A percentile compares a stretch with the other conserved stretches of the same genome.
Conservation (phyloP, 352 stramenopile genomes). For the Phytopythium montanum region DNA sequence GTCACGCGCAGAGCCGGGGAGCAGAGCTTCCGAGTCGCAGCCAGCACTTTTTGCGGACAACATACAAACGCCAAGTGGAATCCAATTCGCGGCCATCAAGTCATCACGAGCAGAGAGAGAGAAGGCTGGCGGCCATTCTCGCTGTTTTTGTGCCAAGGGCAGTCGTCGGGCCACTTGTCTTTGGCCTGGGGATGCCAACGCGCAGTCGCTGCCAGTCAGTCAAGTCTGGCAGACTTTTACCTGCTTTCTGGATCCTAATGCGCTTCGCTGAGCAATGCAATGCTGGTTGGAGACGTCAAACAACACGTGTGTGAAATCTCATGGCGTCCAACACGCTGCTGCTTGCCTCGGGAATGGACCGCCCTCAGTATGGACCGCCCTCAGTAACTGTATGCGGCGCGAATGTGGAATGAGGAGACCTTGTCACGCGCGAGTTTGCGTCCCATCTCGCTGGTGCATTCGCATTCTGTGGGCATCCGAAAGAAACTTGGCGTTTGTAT, state of each 20-base stretch:
- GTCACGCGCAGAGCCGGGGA: not conserved
- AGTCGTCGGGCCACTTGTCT: not conserved
- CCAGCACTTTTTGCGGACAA: not conserved
- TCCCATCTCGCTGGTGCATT: not conserved
- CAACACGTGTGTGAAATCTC: too few species aligned
- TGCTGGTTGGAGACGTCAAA: not conserved
- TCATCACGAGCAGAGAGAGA: conserved; percentile 4
- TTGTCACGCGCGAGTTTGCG: not conserved
- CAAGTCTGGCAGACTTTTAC: too few species aligned
- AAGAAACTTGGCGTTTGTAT: too few species aligned
- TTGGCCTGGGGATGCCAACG: not conserved
- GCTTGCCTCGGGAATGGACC: too few species aligned
- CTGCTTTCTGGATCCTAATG: too few species aligned
- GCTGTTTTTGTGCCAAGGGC: conserved; percentile 8
- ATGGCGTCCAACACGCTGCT: too few species aligned
- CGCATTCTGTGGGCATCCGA: not conserved
- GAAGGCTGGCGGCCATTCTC: not conserved
- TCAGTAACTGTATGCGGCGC: too few species aligned
- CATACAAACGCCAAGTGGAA: not conserved
- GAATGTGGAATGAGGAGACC: not conserved
- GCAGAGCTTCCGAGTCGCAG: not conserved
- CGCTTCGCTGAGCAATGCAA: not conserved
- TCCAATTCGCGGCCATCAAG: not conserved
- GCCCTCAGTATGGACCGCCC: too few species aligned
- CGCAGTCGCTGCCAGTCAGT: too few species aligned